phyloP scores from a whole-genome alignment of 2,329 filamentous ascomycete genomes.

The Ophiobolus disseminans region DNA sequence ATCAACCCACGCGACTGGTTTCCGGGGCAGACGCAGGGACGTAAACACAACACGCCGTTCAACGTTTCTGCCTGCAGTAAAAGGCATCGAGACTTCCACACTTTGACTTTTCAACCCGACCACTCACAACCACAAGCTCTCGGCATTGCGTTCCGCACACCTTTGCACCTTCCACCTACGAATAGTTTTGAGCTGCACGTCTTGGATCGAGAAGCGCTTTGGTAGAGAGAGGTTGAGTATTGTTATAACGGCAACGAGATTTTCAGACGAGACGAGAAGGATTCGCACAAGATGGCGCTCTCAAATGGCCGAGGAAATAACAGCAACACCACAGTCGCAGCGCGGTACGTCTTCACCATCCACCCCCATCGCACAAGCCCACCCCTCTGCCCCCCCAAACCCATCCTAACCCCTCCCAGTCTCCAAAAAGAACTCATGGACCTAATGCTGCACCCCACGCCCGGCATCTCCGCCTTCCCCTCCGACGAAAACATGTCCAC shows the following conservation, averaged over 20 bases:
- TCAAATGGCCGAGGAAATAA: conserved; percentile 32
- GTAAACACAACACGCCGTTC: conserved; percentile 4
- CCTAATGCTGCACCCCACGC: conserved; percentile 93
- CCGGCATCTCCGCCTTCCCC: conserved; percentile 94
- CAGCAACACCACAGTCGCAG: conserved; percentile 55
- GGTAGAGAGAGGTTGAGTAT: too few species aligned
- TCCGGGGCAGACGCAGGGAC: conserved; percentile 14
- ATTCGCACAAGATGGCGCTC: conserved; percentile 30
- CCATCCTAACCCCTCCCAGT: conserved; percentile 57
- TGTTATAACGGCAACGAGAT: too few species aligned
- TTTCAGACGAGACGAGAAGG: not conserved
- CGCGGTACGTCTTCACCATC: conserved; percentile 50
- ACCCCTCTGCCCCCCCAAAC: not conserved
- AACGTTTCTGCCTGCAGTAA: not conserved
- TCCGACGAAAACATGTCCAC: conserved; percentile 82
- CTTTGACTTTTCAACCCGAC: too few species aligned
- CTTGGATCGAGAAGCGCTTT: too few species aligned
- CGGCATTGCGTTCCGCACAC: too few species aligned
- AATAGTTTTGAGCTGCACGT: too few species aligned
- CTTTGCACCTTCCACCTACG: too few species aligned
- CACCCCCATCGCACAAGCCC: conserved; percentile 46
- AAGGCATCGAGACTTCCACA: not conserved
- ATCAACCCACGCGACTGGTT: conserved; percentile 11
- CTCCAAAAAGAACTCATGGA: conserved; percentile 98
- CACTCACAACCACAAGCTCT: too few species aligned